Percentiles rank a stretch among this genome's conserved stretches.
These are phyloP conservation scores for Salvia rosmarinus DNA, from an alignment of 257 asterid species.

Conservation along the genomic window DNA sequence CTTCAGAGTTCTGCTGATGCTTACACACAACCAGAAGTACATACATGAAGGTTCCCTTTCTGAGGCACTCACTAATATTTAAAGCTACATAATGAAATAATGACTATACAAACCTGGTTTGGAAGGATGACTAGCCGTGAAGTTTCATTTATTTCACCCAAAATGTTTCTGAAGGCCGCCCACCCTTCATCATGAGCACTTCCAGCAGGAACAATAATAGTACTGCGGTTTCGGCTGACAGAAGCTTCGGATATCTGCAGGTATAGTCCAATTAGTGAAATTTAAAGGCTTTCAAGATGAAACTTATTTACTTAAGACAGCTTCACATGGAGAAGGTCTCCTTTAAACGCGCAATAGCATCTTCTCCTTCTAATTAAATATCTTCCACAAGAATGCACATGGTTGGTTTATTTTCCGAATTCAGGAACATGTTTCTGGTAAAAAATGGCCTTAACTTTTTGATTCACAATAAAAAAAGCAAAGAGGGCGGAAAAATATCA, in stretches of 20 bases:
- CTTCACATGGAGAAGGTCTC: background rate
- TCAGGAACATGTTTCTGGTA: constrained; percentile 8
- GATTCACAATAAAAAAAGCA: constrained; percentile 10
- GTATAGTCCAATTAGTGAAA: constrained; percentile 31
- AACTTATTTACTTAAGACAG: background rate
- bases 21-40: constrained; percentile 38
- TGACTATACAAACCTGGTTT: constrained; percentile 55
- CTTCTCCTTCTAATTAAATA: constrained; percentile 5
- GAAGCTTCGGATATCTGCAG: constrained; percentile 97
- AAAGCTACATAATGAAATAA: constrained; percentile 14
- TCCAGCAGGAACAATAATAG: constrained; percentile 99
- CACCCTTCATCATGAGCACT: constrained; percentile 93
- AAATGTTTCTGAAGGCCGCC: constrained; percentile 88
- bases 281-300: constrained; percentile 8
- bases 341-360: background rate
- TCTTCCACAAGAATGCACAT: constrained; percentile 4
- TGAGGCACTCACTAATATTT: constrained; percentile 23
- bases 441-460: constrained; percentile 9
- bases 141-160: constrained; percentile 91
- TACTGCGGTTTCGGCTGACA: constrained; percentile 95
- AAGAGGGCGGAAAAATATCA: background rate
- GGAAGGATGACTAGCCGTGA: constrained; percentile 70
- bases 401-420: constrained; percentile 2
- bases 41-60: constrained; percentile 33
- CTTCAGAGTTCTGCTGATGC: constrained; percentile 65